These are phyloP conservation scores for Thozetella sp. DNA, from an alignment of 495 filamentous ascomycete species.

Conservation along the genomic window DNA sequence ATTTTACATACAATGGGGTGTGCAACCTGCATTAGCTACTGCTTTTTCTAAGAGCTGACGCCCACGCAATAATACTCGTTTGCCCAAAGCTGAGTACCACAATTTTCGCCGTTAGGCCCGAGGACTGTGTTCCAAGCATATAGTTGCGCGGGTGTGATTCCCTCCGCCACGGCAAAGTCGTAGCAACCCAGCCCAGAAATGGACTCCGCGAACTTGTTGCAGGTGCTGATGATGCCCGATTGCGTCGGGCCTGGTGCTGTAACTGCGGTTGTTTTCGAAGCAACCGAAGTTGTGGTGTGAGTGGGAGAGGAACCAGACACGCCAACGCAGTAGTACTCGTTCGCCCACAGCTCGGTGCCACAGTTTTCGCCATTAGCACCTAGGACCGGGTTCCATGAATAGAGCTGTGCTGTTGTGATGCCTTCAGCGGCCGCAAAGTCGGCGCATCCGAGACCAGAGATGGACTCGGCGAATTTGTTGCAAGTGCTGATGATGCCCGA, in stretches of 20 bases:
- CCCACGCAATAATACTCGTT: constrained; percentile 16
- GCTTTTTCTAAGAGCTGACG: too few relatives aligned
- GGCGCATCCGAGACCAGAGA: too few relatives aligned
- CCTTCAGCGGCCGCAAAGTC: constrained; percentile 2
- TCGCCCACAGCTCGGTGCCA: constrained; percentile 7
- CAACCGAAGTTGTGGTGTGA: too few relatives aligned
- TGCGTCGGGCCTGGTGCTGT: constrained; percentile 15
- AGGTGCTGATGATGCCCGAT: constrained; percentile 7
- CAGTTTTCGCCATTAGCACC: constrained; percentile 12
- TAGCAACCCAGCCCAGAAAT: too few relatives aligned
- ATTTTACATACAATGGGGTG: too few relatives aligned
- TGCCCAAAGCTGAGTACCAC: constrained; percentile 11
- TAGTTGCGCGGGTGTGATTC: constrained; percentile 7
- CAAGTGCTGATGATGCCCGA: constrained; percentile 9
- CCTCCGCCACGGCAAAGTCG: too few relatives aligned
- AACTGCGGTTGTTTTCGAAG: too few relatives aligned
- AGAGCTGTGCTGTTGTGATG: constrained; percentile 9
- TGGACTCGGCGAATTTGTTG: constrained; percentile 7
- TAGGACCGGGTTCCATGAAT: constrained; percentile 17
- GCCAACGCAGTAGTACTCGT: constrained; percentile 12
- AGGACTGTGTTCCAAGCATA: constrained; percentile 17
- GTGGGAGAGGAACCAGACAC: too few relatives aligned
- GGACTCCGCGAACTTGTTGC: constrained; percentile 10
- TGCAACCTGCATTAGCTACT: too few relatives aligned
- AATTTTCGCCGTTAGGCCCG: constrained; percentile 9